These are phyloP conservation scores for Penicillium sp. DNA, from an alignment of 2,329 filamentous ascomycete genomes.

Conservation along the genomic window DNA sequence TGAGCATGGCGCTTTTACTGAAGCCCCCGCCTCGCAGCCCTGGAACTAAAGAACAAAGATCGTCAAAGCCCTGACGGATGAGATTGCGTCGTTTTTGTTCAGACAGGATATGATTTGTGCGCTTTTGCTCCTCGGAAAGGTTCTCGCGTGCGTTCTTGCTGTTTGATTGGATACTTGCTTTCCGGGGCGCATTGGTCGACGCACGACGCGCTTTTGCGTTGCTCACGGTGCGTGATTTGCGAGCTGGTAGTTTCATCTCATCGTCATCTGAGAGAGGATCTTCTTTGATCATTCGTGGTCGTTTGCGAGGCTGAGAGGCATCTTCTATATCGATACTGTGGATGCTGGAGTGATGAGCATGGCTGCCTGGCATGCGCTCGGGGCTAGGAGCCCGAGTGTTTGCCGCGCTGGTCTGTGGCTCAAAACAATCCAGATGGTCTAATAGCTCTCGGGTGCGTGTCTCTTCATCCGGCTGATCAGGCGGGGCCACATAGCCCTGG, in stretches of 20 bases:
- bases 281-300: slow-evolving; percentile 37
- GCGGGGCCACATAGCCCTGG: slow-evolving; percentile 60
- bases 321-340: slow-evolving; percentile 21
- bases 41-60: slow-evolving; percentile 74
- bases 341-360: slow-evolving; percentile 6
- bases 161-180: slow-evolving; percentile 28
- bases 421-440: slow-evolving; percentile 58
- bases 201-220: slow-evolving; percentile 32
- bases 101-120: slow-evolving; percentile 82
- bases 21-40: slow-evolving; percentile 71
- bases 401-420: slow-evolving; percentile 58
- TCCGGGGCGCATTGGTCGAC: slow-evolving; percentile 40
- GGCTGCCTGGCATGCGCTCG: slow-evolving; percentile 24
- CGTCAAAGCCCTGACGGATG: slow-evolving; percentile 80
- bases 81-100: slow-evolving; percentile 83
- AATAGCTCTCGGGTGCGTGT: slow-evolving; percentile 58
- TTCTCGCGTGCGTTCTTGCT: slow-evolving; percentile 54
- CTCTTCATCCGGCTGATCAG: slow-evolving; percentile 59
- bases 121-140: slow-evolving; percentile 75
- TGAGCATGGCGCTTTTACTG: slow-evolving; percentile 79
- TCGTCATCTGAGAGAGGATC: slow-evolving; percentile 40
- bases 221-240: slow-evolving; percentile 51
- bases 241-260: slow-evolving; percentile 39
- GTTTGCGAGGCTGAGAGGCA: slow-evolving; percentile 31
- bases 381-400: slow-evolving; percentile 64